These are phyloP conservation scores for Spirogloea muscicola DNA, from an alignment of 139 green algal species.

Conservation along the genomic window DNA sequence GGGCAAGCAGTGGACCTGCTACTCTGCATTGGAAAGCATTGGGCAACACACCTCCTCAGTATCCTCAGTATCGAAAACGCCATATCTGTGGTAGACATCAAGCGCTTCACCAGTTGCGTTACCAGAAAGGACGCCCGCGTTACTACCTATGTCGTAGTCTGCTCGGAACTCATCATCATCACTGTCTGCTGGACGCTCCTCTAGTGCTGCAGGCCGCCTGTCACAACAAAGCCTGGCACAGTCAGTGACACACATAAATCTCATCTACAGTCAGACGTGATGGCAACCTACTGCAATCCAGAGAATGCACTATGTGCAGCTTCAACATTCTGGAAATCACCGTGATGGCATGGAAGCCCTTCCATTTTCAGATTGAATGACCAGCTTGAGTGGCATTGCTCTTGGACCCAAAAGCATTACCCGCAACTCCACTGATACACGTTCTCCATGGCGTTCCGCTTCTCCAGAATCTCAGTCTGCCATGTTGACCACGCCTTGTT, in stretches of 20 bases:
- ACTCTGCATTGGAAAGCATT: no score
- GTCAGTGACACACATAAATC: neutral
- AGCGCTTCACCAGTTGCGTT: constrained; percentile 11
- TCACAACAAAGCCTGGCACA: neutral
- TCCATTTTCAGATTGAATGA: neutral
- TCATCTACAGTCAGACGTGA: neutral
- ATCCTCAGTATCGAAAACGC: constrained; percentile 12
- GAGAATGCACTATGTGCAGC: neutral
- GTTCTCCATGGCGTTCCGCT: constrained; percentile 39
- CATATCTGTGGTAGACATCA: constrained; percentile 1
- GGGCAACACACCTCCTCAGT: constrained; percentile 3
- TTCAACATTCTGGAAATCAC: neutral
- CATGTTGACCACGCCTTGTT: constrained; percentile 33
- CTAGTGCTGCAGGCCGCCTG: constrained; percentile 31
- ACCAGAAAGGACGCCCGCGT: constrained; percentile 13
- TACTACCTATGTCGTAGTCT: constrained; percentile 38
- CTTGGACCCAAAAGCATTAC: neutral
- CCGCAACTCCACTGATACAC: constrained; percentile 43
- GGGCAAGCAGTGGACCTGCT: no score
- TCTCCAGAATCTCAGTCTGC: constrained; percentile 30
- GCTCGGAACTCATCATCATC: constrained; percentile 31
- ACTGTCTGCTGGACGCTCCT: constrained; percentile 36
- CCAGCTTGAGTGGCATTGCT: neutral
- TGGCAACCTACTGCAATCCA: constrained; percentile 5
- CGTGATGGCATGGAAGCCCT: neutral